phyloP scores from a whole-genome alignment of 441 rosid species.

The Kokia cookei region DNA sequence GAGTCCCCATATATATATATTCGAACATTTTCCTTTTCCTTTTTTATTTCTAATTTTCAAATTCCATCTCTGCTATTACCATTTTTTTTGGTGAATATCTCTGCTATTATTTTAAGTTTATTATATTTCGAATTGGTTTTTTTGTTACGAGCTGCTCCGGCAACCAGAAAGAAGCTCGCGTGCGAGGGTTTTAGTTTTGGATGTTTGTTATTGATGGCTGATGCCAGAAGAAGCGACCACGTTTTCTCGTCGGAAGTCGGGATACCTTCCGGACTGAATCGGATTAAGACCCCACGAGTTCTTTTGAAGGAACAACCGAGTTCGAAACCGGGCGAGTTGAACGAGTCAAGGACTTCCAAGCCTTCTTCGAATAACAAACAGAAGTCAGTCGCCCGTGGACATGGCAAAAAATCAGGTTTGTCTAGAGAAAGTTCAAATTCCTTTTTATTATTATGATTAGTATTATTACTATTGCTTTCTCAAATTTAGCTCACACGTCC shows the following conservation, averaged over 20 bases:
- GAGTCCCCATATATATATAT: background rate
- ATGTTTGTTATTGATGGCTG: conserved; percentile 19
- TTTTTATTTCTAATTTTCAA: background rate
- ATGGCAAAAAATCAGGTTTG: conserved; percentile 19
- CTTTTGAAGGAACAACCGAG: conserved; percentile 22
- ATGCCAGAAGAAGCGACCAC: conserved; percentile 26
- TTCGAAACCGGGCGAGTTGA: conserved; percentile 32
- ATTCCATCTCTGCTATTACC: background rate
- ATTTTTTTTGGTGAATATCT: background rate
- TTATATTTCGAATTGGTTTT: background rate
- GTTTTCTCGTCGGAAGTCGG: conserved; percentile 26
- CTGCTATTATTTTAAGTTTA: background rate
- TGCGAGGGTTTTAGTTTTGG: conserved; percentile 12
- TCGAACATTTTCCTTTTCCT: too few species aligned
- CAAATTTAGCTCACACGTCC: background rate
- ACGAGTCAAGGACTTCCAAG: conserved; percentile 23
- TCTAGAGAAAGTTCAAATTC: conserved; percentile 33
- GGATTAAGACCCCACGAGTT: conserved; percentile 63
- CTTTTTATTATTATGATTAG: background rate
- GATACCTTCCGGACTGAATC: conserved; percentile 76
- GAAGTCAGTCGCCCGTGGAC: conserved; percentile 32
- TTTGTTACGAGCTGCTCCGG: background rate
- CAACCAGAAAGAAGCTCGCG: background rate
- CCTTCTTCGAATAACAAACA: conserved; percentile 41
- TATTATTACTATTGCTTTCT: background rate